Evolutionary conservation across 306 rosid species (phyloP).

Genomic region (Lablab purpureus): DNA sequence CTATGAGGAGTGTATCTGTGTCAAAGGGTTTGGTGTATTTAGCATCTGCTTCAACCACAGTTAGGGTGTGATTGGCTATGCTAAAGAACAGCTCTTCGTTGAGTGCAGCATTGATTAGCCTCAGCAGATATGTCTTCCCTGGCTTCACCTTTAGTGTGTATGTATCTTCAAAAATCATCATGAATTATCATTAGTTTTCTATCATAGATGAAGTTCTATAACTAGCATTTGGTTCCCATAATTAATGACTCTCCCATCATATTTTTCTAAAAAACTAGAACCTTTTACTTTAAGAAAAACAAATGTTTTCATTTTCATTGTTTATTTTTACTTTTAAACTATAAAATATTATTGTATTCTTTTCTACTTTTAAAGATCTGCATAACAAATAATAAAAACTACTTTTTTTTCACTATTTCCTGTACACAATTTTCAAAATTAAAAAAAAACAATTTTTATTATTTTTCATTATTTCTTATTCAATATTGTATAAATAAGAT

Average conservation of each 20-base stretch:
- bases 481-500: neutral
- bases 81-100: constrained; percentile 84
- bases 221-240: neutral
- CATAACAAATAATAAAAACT: neutral
- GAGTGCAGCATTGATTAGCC: constrained; percentile 89
- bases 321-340: neutral
- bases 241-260: neutral
- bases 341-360: neutral
- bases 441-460: neutral
- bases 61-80: constrained; percentile 77
- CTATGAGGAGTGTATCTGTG: constrained; percentile 55
- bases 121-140: constrained; percentile 77
- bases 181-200: neutral
- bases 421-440: neutral
- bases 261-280: neutral
- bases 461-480: too few species aligned
- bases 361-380: neutral
- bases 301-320: neutral
- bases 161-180: constrained; percentile 59
- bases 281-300: neutral
- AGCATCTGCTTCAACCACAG: constrained; percentile 82
- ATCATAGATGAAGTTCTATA: neutral
- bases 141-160: constrained; percentile 77
- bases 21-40: constrained; percentile 72
- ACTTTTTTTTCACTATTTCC: neutral